Evolutionary conservation across 164 flowering plant species (phyloP).

Genomic region (Platanus orientalis): DNA sequence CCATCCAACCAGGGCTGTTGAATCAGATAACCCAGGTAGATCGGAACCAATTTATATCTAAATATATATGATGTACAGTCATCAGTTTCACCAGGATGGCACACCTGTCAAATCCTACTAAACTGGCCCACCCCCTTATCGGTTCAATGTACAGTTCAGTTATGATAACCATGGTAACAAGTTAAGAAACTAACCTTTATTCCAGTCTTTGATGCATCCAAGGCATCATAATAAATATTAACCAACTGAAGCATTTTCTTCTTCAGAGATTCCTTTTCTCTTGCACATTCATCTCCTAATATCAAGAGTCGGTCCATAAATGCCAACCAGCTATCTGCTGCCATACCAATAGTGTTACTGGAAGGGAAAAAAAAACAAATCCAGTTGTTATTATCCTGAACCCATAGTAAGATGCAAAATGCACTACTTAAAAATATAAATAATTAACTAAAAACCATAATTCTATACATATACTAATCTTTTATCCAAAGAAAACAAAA

Average conservation of each 20-base stretch:
- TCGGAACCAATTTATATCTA: too few species aligned
- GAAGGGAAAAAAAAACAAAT: constrained; percentile 16
- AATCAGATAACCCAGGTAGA: too few species aligned
- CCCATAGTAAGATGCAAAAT: not conserved
- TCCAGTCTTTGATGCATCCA: constrained; percentile 84
- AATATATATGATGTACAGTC: too few species aligned
- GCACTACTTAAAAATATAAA: too few species aligned
- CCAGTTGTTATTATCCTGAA: not conserved
- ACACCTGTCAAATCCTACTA: too few species aligned
- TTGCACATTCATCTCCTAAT: constrained; percentile 31
- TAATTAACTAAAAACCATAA: too few species aligned
- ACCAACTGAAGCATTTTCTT: constrained; percentile 43
- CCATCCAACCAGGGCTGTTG: too few species aligned
- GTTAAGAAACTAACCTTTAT: constrained; percentile 40
- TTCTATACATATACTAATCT: too few species aligned
- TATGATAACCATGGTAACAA: not conserved
- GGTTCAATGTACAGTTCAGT: too few species aligned
- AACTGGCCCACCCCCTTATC: too few species aligned
- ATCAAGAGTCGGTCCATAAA: constrained; percentile 74
- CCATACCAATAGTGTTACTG: constrained; percentile 47
- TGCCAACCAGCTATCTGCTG: constrained; percentile 73
- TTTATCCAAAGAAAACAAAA: too few species aligned
- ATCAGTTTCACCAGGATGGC: too few species aligned
- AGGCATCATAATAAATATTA: constrained; percentile 74
- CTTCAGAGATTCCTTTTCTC: constrained; percentile 34